A percentile compares a stretch with the other conserved stretches of the same genome.
phyloP scores from a whole-genome alignment of 164 flowering plant genomes.

The Tinospora cordifolia region DNA sequence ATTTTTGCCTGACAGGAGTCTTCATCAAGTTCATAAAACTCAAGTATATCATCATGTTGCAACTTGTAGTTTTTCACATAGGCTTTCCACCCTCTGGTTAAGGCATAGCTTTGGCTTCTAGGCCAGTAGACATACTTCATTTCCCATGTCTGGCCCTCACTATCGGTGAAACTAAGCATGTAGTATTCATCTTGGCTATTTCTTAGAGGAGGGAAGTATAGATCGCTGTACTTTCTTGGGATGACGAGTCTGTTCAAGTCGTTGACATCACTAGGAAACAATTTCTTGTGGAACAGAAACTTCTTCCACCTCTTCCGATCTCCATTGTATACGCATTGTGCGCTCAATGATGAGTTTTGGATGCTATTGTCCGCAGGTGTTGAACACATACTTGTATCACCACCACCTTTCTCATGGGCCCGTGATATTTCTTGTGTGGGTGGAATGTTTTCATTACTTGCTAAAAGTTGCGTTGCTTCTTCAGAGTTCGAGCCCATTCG shows the following conservation, averaged over 20 bases:
- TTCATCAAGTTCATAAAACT: not conserved
- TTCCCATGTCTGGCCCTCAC: not conserved
- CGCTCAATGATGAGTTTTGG: not conserved
- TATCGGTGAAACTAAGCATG: not conserved
- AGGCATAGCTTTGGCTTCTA: constrained; percentile 1
- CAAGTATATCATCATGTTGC: not conserved
- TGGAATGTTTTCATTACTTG: not conserved
- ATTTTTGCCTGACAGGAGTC: not conserved
- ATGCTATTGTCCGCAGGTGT: not conserved
- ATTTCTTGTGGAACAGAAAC: not conserved
- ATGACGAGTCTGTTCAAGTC: not conserved
- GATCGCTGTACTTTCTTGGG: not conserved
- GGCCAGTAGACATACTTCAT: constrained; percentile 1
- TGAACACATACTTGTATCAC: not conserved
- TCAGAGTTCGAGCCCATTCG: no score
- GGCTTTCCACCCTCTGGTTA: not conserved
- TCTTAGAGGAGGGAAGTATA: not conserved
- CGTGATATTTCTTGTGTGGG: not conserved
- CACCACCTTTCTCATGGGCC: no score
- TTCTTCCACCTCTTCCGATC: not conserved
- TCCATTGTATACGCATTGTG: not conserved
- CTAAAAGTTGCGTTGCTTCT: no score
- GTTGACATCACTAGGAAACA: not conserved
- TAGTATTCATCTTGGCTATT: not conserved
- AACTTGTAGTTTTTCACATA: not conserved